These are phyloP conservation scores for Phylloporus sp. DNA, from an alignment of 768 basidiomycete species.

Conservation along the genomic window DNA sequence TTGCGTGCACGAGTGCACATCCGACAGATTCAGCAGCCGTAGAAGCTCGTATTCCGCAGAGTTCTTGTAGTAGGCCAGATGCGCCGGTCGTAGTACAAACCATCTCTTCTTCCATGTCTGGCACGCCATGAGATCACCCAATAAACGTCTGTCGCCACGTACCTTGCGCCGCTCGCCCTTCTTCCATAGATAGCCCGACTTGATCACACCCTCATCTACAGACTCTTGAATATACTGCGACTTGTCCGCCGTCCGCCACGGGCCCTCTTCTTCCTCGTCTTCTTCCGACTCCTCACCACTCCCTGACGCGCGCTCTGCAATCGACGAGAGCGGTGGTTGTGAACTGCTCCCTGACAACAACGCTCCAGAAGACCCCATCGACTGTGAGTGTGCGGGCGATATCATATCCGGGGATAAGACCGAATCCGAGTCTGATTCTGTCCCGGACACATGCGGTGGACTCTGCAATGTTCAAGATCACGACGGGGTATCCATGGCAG, in stretches of 20 bases:
- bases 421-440: slow-evolving; percentile 86
- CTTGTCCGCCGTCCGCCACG: slow-evolving; percentile 55
- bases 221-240: slow-evolving; percentile 44
- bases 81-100: slow-evolving; percentile 92
- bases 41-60: slow-evolving; percentile 92
- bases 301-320: slow-evolving; percentile 66
- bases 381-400: slow-evolving; percentile 34
- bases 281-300: slow-evolving; percentile 81
- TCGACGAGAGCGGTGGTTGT: slow-evolving; percentile 63
- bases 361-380: slow-evolving; percentile 31
- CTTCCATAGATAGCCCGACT: slow-evolving; percentile 94
- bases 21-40: slow-evolving; percentile 78
- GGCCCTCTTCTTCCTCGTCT: slow-evolving; percentile 62
- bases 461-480: slow-evolving; percentile 26
- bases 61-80: slow-evolving; percentile 96
- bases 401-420: slow-evolving; percentile 52
- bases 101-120: slow-evolving; percentile 99
- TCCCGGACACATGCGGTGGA: slow-evolving; percentile 55
- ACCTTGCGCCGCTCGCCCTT: slow-evolving; percentile 98
- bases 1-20: slow-evolving; percentile 86
- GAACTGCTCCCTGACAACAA: slow-evolving; percentile 31
- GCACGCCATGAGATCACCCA: slow-evolving; percentile 2
- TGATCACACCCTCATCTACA: slow-evolving; percentile 69
- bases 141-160: neutral
- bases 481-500: slow-evolving; percentile 1